Percentiles rank a stretch among this genome's conserved stretches.
Evolutionary conservation across 2,329 filamentous ascomycete genomes (phyloP).

Genomic region (Talaromyces sp.): DNA sequence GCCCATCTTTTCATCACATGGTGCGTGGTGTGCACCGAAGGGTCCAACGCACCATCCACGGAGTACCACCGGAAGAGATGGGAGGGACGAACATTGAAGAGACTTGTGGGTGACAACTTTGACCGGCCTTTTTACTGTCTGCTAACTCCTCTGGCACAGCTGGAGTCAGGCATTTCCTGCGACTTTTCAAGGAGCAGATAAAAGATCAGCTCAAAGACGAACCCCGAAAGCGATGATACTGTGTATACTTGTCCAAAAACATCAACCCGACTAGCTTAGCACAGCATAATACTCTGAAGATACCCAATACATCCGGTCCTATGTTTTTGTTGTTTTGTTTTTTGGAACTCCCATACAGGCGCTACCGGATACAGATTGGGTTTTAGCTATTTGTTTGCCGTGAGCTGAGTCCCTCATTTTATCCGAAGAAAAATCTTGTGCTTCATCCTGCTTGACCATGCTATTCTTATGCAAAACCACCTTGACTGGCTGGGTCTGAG

Average conservation of each 20-base stretch:
- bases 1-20: conserved; percentile 38
- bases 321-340: neutral
- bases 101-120: conserved; percentile 19
- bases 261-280: neutral
- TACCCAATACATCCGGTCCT: neutral
- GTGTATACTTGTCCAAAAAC: neutral
- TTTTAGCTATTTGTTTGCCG: conserved; percentile 13
- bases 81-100: conserved; percentile 37
- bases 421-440: conserved; percentile 19
- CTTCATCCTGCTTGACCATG: conserved; percentile 17
- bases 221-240: conserved; percentile 23
- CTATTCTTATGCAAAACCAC: conserved; percentile 1
- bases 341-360: neutral
- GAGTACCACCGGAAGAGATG: conserved; percentile 37
- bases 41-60: conserved; percentile 36
- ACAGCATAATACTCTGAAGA: neutral
- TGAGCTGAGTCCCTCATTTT: conserved; percentile 19
- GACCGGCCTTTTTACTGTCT: neutral
- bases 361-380: conserved; percentile 19
- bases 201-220: conserved; percentile 37
- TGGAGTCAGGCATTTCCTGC: conserved; percentile 27
- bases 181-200: conserved; percentile 38
- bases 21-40: conserved; percentile 38
- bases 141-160: conserved; percentile 12
- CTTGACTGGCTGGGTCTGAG: neutral